These are phyloP conservation scores for Talaromyces sp. DNA, from an alignment of 2,329 filamentous ascomycete genomes.

Conservation along the genomic window DNA sequence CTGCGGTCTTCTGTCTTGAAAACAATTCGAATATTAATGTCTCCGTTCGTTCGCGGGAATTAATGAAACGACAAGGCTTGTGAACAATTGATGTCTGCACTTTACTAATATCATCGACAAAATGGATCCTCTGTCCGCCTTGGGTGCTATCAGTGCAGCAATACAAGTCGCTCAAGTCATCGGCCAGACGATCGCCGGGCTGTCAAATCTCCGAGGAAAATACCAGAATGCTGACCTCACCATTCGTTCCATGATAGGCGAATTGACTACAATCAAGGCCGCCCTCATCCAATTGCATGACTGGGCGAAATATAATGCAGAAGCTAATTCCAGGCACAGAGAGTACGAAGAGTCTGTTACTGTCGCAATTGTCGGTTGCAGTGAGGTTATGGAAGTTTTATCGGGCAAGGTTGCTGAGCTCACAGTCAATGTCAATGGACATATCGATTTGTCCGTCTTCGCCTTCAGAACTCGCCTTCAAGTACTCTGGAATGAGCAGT, in stretches of 20 bases:
- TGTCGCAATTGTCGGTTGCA: constrained; percentile 35
- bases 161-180: constrained; percentile 35
- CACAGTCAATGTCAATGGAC: constrained; percentile 20
- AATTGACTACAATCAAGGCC: constrained; percentile 35
- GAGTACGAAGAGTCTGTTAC: constrained; percentile 30
- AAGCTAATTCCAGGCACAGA: constrained; percentile 24
- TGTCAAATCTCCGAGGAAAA: constrained; percentile 33
- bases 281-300: constrained; percentile 37
- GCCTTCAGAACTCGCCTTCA: constrained; percentile 28
- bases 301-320: constrained; percentile 29
- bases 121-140: constrained; percentile 35
- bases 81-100: background rate
- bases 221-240: constrained; percentile 38
- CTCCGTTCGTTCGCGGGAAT: background rate
- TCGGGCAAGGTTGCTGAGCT: constrained; percentile 32
- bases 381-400: constrained; percentile 36
- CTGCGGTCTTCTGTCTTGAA: background rate
- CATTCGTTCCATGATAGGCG: constrained; percentile 34
- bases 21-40: background rate
- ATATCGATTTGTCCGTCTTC: constrained; percentile 20
- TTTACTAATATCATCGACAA: background rate
- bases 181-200: constrained; percentile 30
- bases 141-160: constrained; percentile 33
- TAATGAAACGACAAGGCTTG: background rate
- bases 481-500: constrained; percentile 37